Conservation (phyloP, 208 protist species). For the Trypanosomatidae sp. region DNA sequence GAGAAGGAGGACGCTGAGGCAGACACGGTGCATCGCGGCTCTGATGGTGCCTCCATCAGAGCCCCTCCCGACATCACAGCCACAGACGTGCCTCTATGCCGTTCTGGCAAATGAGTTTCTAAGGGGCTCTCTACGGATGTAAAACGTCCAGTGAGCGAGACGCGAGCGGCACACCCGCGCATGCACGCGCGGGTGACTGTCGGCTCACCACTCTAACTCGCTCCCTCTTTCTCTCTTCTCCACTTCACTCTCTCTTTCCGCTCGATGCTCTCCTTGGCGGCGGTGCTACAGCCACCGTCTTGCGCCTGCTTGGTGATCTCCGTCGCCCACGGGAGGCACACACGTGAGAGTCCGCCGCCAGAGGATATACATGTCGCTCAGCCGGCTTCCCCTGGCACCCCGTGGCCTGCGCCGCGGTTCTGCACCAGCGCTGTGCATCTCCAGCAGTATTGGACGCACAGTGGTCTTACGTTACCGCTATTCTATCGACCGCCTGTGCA, state of each 20-base stretch:
- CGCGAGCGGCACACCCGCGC: neutral
- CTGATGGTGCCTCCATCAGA: neutral
- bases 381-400: neutral
- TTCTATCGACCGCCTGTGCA: neutral
- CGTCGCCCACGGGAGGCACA: neutral
- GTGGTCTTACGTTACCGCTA: neutral
- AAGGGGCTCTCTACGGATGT: too few species aligned
- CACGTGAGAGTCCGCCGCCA: neutral
- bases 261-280: neutral
- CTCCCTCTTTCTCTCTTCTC: neutral
- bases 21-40: neutral
- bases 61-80: neutral
- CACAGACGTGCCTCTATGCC: neutral
- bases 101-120: too few species aligned
- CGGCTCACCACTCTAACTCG: neutral
- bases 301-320: neutral
- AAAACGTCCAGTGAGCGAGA: neutral
- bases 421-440: neutral
- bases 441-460: neutral
- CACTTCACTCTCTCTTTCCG: neutral
- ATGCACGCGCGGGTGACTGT: neutral
- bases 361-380: neutral
- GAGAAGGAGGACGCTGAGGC: neutral
- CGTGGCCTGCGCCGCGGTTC: neutral
- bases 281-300: neutral